Conservation (phyloP, 345 rosid genomes). For the Salix dunnii region DNA sequence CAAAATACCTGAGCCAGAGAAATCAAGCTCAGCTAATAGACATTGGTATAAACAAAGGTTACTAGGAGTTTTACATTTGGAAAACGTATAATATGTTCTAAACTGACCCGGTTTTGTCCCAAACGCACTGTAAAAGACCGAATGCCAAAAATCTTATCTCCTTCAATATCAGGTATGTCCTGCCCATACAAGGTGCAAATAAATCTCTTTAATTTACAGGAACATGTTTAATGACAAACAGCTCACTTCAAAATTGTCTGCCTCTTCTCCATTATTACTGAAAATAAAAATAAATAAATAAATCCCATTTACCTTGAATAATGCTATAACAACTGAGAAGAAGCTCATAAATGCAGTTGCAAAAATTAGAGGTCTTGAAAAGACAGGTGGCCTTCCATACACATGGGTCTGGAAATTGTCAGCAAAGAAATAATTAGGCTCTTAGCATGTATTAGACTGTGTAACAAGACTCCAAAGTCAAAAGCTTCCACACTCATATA, state of each 20-base stretch:
- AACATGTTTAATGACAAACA: neutral
- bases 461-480: neutral
- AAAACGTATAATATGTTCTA: neutral
- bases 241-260: neutral
- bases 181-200: constrained; percentile 21
- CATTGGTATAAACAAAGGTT: neutral
- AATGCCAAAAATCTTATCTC: constrained; percentile 86
- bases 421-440: constrained; percentile 12
- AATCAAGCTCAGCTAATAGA: neutral
- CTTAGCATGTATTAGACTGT: neutral
- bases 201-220: neutral
- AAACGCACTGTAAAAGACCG: constrained; percentile 73
- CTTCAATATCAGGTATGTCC: constrained; percentile 98
- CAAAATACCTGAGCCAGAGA: constrained; percentile 71
- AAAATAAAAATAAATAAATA: neutral
- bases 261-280: neutral
- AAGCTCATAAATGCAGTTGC: constrained; percentile 97
- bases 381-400: constrained; percentile 52
- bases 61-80: neutral
- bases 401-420: constrained; percentile 64
- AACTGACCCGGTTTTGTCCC: constrained; percentile 68
- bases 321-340: constrained; percentile 89
- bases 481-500: neutral
- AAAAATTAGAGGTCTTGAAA: constrained; percentile 76
- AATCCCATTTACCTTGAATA: constrained; percentile 66